phyloP scores from a whole-genome alignment of 1,139 yeast genomes.

The Taphrina communis region DNA sequence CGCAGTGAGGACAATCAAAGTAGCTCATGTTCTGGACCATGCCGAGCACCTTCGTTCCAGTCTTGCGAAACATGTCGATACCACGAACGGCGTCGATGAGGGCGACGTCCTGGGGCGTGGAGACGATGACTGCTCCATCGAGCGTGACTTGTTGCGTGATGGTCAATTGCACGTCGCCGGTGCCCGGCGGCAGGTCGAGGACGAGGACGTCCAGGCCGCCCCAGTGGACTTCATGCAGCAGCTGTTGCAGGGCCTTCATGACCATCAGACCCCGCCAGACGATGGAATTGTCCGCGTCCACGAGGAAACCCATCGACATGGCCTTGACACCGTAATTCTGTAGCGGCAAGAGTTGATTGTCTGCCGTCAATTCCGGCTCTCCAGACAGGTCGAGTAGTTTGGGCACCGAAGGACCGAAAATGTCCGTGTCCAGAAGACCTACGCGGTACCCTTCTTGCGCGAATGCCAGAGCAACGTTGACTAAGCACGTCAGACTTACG shows the following conservation, averaged over 20 bases:
- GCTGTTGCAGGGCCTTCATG: conserved; percentile 83
- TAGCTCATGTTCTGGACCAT: conserved; percentile 84
- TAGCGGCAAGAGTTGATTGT: conserved; percentile 69
- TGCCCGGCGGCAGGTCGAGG: conserved; percentile 90
- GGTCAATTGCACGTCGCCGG: conserved; percentile 86
- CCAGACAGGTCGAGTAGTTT: conserved; percentile 65
- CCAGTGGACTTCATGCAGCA: conserved; percentile 83
- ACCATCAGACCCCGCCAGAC: conserved; percentile 91
- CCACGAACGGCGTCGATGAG: conserved; percentile 82
- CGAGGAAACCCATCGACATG: conserved; percentile 88
- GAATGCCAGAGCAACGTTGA: conserved; percentile 71
- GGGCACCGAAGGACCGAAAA: conserved; percentile 85
- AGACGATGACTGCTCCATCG: conserved; percentile 80
- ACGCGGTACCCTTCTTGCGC: conserved; percentile 62
- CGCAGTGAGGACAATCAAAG: conserved; percentile 75
- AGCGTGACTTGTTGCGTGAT: conserved; percentile 76
- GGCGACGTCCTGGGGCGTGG: conserved; percentile 89
- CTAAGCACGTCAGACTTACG: conserved; percentile 48
- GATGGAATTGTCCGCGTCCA: conserved; percentile 70
- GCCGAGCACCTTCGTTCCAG: conserved; percentile 74
- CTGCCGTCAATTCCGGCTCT: conserved; percentile 65
- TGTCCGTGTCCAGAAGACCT: conserved; percentile 79
- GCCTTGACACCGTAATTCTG: conserved; percentile 79
- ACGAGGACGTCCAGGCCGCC: conserved; percentile 68
- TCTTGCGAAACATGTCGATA: conserved; percentile 75